Evolutionary conservation across 2,329 filamentous ascomycete species (phyloP), one percentile per base, ranked within the genome.

Genomic region (Colletotrichum shisoi): DNA sequence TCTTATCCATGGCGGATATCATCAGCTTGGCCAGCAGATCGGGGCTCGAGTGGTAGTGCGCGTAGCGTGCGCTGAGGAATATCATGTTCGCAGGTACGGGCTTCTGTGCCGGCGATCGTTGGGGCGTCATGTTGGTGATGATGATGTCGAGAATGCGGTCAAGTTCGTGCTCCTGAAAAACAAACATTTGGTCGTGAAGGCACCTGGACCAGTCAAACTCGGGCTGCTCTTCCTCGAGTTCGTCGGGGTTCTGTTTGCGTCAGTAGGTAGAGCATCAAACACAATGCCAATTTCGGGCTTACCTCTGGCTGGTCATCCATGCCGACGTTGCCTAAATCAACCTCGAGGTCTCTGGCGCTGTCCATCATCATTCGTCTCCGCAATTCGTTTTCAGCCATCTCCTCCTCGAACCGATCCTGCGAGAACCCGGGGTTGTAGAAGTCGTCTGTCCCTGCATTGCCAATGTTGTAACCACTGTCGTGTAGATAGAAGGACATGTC

Each of bases 351-450:
- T 71, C 96, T 90, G 6, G 95, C 94, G 75, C 95, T 99, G 77
- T 99, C 95, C 87, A 96, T 95, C 94, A 98, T 97, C 93, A 99
- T 97, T 39, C 95, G 88, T 70, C 94, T 87, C 75, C 94, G 92
- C 86, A 97, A 88, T 78, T 98, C 95, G 72, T 92, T 97, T 77
- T 99, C 95, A 3, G 94, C 94, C 85, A 98, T 90, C 76, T 99
- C 95, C 76, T 98, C 94, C 78, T 99, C 95, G 70, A 99, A 98
- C 21, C 90, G 88, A 76, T 97, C 94, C 76, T 98, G 93, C 0
- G 91, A 92, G 74, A 98, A 92, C 0, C 95, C 95, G 1, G 92
- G 89, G 72, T 91, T 93, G 71, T 99, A 99, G 75, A 97, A 99
- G 78, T 99, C 95, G 73, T 96, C 93, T 7, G 85, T 85, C 2